A percentile compares a stretch with the other conserved stretches of the same genome.
Conservation (phyloP, 441 rosid genomes). For the Kokia cookei region DNA sequence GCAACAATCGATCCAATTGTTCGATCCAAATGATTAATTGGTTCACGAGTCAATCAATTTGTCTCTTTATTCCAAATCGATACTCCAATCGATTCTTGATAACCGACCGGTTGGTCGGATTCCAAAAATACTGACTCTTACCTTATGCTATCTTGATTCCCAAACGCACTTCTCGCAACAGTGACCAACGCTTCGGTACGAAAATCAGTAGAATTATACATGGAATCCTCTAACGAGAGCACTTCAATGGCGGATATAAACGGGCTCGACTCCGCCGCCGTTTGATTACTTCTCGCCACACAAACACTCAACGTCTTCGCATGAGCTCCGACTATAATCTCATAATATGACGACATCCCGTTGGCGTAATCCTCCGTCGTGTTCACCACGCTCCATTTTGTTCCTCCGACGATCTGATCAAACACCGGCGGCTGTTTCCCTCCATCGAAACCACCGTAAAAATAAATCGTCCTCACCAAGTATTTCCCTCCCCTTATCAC, state of each 20-base stretch:
- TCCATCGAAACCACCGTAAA: slow-evolving; percentile 80
- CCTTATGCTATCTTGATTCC: slow-evolving; percentile 46
- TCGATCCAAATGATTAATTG: too few species aligned
- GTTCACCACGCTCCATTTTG: slow-evolving; percentile 75
- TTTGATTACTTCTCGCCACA: slow-evolving; percentile 57
- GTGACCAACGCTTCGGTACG: slow-evolving; percentile 44
- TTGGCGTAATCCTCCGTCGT: slow-evolving; percentile 76
- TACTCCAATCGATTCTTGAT: too few species aligned
- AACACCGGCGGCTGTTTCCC: slow-evolving; percentile 76
- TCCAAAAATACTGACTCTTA: slow-evolving; percentile 5
- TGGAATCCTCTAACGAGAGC: slow-evolving; percentile 46
- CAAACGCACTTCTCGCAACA: slow-evolving; percentile 59
- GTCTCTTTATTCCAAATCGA: too few species aligned
- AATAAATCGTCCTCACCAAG: slow-evolving; percentile 65
- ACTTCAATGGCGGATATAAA: slow-evolving; percentile 75
- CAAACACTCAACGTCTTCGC: slow-evolving; percentile 58
- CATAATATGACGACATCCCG: slow-evolving; percentile 63
- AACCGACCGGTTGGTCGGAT: too few species aligned
- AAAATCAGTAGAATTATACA: slow-evolving; percentile 66
- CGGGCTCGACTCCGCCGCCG: slow-evolving; percentile 39
- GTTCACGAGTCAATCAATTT: too few species aligned
- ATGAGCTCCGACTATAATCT: slow-evolving; percentile 47
- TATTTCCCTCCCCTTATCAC: slow-evolving; percentile 56
- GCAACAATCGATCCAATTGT: too few species aligned
- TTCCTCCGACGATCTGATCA: slow-evolving; percentile 78